phyloP scores from a whole-genome alignment of 1,284 basidiomycete species.

The Ganoderma meredithae region DNA sequence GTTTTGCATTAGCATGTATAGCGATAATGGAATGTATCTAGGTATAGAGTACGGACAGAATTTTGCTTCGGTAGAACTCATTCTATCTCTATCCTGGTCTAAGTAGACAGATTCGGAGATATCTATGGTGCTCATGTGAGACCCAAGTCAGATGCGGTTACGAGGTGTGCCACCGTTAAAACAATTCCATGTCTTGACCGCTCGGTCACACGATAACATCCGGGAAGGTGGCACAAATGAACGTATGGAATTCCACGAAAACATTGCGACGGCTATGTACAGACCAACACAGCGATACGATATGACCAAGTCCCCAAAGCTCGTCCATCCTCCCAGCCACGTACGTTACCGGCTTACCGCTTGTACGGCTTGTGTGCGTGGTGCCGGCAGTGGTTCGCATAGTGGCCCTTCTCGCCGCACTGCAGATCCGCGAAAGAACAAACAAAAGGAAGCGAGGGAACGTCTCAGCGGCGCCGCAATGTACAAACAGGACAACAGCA shows the following conservation, averaged over 20 bases:
- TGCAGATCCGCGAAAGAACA: slow-evolving; percentile 39
- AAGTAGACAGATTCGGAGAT: neutral
- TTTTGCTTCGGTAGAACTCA: slow-evolving; percentile 2
- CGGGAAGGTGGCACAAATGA: neutral
- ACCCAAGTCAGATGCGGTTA: neutral
- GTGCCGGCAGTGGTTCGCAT: slow-evolving; percentile 92
- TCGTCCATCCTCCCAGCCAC: neutral
- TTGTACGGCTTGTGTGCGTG: slow-evolving; percentile 70
- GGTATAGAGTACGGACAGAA: slow-evolving; percentile 11
- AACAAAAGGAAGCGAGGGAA: slow-evolving; percentile 15
- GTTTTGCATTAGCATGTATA: neutral
- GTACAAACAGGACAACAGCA: slow-evolving; percentile 15
- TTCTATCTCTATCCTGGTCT: neutral
- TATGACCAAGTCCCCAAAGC: slow-evolving; percentile 7
- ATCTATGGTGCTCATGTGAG: neutral
- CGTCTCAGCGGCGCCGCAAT: slow-evolving; percentile 28
- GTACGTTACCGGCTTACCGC: slow-evolving; percentile 39
- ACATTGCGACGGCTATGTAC: slow-evolving; percentile 12
- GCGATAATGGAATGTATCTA: slow-evolving; percentile 8
- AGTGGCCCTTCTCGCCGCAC: slow-evolving; percentile 93
- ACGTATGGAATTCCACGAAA: slow-evolving; percentile 13
- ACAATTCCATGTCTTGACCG: no score
- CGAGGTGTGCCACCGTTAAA: neutral
- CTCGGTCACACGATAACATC: neutral
- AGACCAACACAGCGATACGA: slow-evolving; percentile 3